Evolutionary conservation across 192 early-diverging fungal genomes (phyloP).

Genomic region (Umbelopsis ramanniana): DNA sequence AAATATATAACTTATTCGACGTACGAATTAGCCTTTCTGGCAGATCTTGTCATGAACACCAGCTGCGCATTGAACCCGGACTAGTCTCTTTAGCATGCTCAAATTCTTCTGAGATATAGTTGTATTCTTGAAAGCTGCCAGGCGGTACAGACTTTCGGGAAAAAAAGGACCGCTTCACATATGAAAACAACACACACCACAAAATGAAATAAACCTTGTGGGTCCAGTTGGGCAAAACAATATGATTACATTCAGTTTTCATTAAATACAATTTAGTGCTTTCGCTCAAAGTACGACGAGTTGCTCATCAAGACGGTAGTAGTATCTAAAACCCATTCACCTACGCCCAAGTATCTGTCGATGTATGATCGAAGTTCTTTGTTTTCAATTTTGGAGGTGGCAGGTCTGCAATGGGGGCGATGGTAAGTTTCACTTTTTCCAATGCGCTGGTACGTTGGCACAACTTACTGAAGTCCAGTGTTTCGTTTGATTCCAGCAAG

Average conservation of each 20-base stretch:
- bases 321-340: constrained; percentile 64
- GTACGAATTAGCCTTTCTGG: too few species aligned
- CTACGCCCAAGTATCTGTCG: constrained; percentile 58
- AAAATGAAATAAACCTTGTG: too few species aligned
- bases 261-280: constrained; percentile 25
- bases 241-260: neutral
- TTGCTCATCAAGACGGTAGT: constrained; percentile 53
- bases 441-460: too few species aligned
- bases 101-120: too few species aligned
- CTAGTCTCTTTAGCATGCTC: too few species aligned
- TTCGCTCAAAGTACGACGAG: constrained; percentile 61
- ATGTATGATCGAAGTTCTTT: constrained; percentile 54
- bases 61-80: too few species aligned
- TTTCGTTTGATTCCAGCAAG: constrained; percentile 64
- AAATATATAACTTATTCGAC: neutral
- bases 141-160: too few species aligned
- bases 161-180: too few species aligned
- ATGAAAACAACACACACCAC: too few species aligned
- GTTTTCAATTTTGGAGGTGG: constrained; percentile 61
- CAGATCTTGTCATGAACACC: too few species aligned
- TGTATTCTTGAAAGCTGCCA: too few species aligned
- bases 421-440: neutral
- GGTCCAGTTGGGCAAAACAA: neutral
- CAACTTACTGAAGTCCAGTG: constrained; percentile 51
- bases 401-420: constrained; percentile 34